Percentiles rank a stretch among this genome's conserved stretches.
phyloP scores from a whole-genome alignment of 768 basidiomycete genomes.

The Sistotremastrum suecicum region DNA sequence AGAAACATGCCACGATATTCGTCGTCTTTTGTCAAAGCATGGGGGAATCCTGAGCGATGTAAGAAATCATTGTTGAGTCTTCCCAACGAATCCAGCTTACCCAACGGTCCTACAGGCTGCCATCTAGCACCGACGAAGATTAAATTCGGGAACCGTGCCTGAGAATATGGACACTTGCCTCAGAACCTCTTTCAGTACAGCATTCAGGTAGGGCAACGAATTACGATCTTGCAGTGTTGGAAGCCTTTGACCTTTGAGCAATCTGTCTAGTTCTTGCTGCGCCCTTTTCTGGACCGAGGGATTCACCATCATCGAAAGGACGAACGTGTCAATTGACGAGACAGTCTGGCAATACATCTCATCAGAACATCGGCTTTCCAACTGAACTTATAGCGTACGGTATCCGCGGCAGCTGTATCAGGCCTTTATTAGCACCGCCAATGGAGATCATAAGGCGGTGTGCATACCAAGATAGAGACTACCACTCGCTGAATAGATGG shows the following conservation, averaged over 20 bases:
- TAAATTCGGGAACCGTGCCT: no score
- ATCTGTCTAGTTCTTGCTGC: conserved; percentile 22
- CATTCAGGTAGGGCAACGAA: conserved; percentile 5
- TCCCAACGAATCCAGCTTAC: conserved; percentile 8
- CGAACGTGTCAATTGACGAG: conserved; percentile 27
- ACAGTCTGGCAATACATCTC: conserved; percentile 31
- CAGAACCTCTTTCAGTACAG: conserved; percentile 17
- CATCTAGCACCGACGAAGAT: conserved; percentile 10
- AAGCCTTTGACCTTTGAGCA: conserved; percentile 17
- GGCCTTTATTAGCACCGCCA: no score
- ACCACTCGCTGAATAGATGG: no score
- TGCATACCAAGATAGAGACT: no score
- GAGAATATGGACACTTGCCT: background rate
- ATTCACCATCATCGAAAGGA: conserved; percentile 22
- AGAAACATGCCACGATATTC: conserved; percentile 15
- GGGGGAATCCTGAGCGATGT: conserved; percentile 6
- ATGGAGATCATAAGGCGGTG: no score
- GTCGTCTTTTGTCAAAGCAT: conserved; percentile 16
- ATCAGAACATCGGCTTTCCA: no score
- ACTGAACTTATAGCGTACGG: no score
- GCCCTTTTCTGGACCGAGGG: conserved; percentile 24
- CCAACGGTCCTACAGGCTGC: conserved; percentile 20
- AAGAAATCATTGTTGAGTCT: background rate
- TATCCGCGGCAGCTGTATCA: no score
- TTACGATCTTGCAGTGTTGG: conserved; percentile 8